Percentiles rank a stretch among this genome's conserved stretches.
Conservation (phyloP, 352 stramenopile genomes). For the Phytophthora hibernalis region DNA sequence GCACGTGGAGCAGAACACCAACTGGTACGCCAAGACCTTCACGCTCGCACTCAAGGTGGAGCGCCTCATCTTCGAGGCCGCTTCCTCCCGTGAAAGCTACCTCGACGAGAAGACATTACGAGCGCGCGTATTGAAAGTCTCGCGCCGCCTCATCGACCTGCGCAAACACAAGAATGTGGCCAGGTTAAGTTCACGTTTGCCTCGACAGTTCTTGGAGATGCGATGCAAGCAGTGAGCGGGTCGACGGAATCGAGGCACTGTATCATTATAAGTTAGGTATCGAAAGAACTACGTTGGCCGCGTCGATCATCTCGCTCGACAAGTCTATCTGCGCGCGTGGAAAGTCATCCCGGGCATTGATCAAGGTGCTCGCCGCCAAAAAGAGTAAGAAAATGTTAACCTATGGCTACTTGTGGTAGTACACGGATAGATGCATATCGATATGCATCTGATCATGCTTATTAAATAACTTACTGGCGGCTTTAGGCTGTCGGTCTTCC, state of each 20-base stretch:
- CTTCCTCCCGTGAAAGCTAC: conserved; percentile 66
- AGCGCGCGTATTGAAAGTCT: conserved; percentile 62
- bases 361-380: no score
- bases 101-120: conserved; percentile 63
- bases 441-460: no score
- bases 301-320: no score
- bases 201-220: not conserved
- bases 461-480: not conserved
- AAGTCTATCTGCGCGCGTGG: no score
- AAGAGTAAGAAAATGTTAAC: no score
- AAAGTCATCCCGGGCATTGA: no score
- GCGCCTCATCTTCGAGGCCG: conserved; percentile 65
- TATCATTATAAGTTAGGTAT: conserved; percentile 36
- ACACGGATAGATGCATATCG: no score
- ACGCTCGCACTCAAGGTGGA: conserved; percentile 75
- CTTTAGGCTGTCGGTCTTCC: not conserved
- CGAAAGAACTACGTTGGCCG: no score
- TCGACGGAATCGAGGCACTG: not conserved
- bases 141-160: conserved; percentile 58
- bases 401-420: no score
- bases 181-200: conserved; percentile 29
- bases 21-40: conserved; percentile 75
- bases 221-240: conserved; percentile 15
- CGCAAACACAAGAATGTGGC: conserved; percentile 65
- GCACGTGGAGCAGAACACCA: conserved; percentile 67